Conservation (phyloP, 108 stramenopile species). For the Skeletonema costatum region DNA sequence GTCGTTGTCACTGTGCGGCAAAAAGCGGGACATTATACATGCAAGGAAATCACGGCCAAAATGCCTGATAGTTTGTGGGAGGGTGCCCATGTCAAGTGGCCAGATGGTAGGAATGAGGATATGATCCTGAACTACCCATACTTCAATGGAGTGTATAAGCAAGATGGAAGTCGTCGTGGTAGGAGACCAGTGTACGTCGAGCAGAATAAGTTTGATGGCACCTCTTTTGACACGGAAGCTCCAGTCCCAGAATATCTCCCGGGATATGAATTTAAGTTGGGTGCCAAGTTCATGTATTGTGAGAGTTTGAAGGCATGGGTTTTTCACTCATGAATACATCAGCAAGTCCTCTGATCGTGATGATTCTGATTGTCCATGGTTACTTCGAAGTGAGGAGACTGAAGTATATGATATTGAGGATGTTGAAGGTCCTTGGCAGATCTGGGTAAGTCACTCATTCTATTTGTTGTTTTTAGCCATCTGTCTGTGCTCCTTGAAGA, state of each 20-base stretch:
- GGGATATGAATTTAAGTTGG: background rate
- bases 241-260: background rate
- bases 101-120: background rate
- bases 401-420: background rate
- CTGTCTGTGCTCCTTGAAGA: background rate
- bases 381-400: background rate
- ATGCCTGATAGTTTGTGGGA: background rate
- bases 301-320: slow-evolving; percentile 1
- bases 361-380: slow-evolving; percentile 6
- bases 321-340: background rate
- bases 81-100: background rate
- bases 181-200: slow-evolving; percentile 1
- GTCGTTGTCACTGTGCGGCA: background rate
- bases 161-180: background rate
- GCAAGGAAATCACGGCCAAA: background rate
- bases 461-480: background rate
- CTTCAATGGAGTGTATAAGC: background rate
- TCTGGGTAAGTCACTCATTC: background rate
- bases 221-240: background rate
- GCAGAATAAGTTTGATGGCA: slow-evolving; percentile 5
- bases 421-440: background rate
- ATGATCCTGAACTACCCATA: background rate
- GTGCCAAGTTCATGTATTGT: background rate
- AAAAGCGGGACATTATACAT: background rate
- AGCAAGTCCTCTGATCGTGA: background rate